Evolutionary conservation across 2,329 filamentous ascomycete species (phyloP), one percentile per base, ranked within the genome.

Genomic region (Helicocarpus griseus): DNA sequence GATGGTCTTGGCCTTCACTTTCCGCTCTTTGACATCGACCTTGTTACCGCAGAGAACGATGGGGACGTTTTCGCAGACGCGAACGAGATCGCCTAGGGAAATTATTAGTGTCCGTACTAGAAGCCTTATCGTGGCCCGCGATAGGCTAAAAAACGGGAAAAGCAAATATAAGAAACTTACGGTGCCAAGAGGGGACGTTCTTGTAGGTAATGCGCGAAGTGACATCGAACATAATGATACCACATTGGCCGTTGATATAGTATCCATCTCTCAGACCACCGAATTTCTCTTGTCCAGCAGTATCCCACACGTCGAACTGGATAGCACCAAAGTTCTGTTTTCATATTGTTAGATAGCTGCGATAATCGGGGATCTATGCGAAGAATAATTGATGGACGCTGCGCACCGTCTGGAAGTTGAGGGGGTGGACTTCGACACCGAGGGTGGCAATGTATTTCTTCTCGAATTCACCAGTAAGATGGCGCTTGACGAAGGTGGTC

Each of bases 371-470:
- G 6, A n/a, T 43, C 19, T 26, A 44, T 5, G 46, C 21, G 41
- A 41, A 52, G 44, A 54, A 55, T 54, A 53, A 36, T 47, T 50
- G 35, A 21, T 62, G 63, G 60, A 13, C 24, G 40, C 28, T 65
- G 80, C 89, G 78, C 89, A 97, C 90, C 72, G 91, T 97, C 68
- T 85, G 89, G 84, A 98, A 98, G 68, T 85, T 87, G 61, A 98
- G 88, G 73, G 93, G 93, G 81, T 98, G 93, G 62, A 98, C 93
- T 75, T 98, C 93, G 72, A 98, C 93, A 86, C 93, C 93, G 61
- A 98, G 88, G 55, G 93, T 98, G 67, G 93, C 93, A 74, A 98
- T 97, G 79, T 98, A 98, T 81, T 97, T 98, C 87, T 98, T 98
- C 80, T 98, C 93, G 72, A 98, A 98, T 75, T 98, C 93, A 73